phyloP scores from a whole-genome alignment of 805 yeast species.

The Saccharomycopsis oosterbeekiorum region DNA sequence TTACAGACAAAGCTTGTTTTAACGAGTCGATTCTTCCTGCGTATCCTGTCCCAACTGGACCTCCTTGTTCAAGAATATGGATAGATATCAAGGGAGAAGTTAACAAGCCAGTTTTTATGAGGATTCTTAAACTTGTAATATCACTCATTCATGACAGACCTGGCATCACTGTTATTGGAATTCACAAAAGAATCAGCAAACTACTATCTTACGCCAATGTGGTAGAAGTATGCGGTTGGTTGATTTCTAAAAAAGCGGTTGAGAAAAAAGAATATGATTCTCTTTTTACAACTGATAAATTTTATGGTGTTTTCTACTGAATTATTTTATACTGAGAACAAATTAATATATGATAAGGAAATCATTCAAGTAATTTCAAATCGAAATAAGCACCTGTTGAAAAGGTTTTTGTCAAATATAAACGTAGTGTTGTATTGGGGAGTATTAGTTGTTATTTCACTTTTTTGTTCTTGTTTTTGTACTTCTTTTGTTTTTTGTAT shows the following conservation, averaged over 20 bases:
- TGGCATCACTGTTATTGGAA: slow-evolving; percentile 34
- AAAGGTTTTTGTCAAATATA: no score
- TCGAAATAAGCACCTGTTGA: no score
- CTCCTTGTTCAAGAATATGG: slow-evolving; percentile 65
- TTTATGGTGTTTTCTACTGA: slow-evolving; percentile 1
- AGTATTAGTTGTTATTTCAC: no score
- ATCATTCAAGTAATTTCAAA: no score
- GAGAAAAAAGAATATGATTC: slow-evolving; percentile 6
- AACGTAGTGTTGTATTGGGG: no score
- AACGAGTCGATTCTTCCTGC: slow-evolving; percentile 13
- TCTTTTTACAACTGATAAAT: not conserved
- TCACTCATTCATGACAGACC: slow-evolving; percentile 43
- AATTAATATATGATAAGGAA: not conserved
- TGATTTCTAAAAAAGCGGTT: slow-evolving; percentile 1
- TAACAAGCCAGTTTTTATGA: slow-evolving; percentile 50
- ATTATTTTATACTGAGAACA: not conserved
- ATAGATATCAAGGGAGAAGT: slow-evolving; percentile 54
- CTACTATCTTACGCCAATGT: slow-evolving; percentile 12
- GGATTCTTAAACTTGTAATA: slow-evolving; percentile 36
- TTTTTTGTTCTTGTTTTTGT: no score
- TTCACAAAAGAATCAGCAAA: slow-evolving; percentile 21
- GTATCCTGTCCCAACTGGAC: slow-evolving; percentile 45
- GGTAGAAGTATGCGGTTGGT: slow-evolving; percentile 10
- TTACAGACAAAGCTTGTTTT: slow-evolving; percentile 20
- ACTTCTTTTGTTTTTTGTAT: no score